Conservation (phyloP, 2,329 filamentous ascomycete species). For the Emmonsia crescens region DNA sequence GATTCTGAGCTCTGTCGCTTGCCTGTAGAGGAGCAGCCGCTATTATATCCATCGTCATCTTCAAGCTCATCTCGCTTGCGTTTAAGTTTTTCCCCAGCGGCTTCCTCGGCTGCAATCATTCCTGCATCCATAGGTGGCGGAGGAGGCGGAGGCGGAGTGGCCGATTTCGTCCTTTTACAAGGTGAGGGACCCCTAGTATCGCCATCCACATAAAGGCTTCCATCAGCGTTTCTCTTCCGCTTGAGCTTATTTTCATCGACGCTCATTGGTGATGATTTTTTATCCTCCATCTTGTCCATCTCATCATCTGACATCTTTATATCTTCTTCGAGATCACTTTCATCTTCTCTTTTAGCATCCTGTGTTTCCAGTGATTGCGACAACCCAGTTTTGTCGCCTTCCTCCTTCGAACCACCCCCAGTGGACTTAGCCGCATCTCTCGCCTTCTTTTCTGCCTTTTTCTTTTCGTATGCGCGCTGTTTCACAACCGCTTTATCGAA, state of each 20-base stretch:
- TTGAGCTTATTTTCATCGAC: slow-evolving; percentile 42
- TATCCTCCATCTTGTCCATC: slow-evolving; percentile 29
- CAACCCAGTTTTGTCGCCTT: slow-evolving; percentile 10
- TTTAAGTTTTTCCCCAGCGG: slow-evolving; percentile 12
- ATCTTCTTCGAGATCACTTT: slow-evolving; percentile 17
- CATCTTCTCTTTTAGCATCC: slow-evolving; percentile 12
- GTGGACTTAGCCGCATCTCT: slow-evolving; percentile 10
- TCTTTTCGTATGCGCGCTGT: slow-evolving; percentile 57
- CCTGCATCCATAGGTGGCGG: slow-evolving; percentile 19
- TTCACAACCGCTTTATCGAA: slow-evolving; percentile 78
- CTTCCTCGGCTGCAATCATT: slow-evolving; percentile 3
- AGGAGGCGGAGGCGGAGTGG: slow-evolving; percentile 28
- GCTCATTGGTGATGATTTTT: slow-evolving; percentile 37
- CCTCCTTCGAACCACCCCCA: neutral
- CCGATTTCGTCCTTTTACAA: slow-evolving; percentile 44
- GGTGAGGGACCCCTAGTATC: slow-evolving; percentile 40
- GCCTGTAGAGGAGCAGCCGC: slow-evolving; percentile 11
- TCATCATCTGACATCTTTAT: slow-evolving; percentile 35
- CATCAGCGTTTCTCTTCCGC: slow-evolving; percentile 51
- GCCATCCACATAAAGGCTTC: slow-evolving; percentile 19
- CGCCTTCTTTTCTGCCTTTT: slow-evolving; percentile 42
- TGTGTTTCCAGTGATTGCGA: slow-evolving; percentile 16
- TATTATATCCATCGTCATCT: slow-evolving; percentile 14
- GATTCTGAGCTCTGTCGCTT: slow-evolving; percentile 15
- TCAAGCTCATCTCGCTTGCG: slow-evolving; percentile 13